Base-by-base conservation (phyloP, 1,139 yeast species). In the Suhomyces kunorum region DNA sequence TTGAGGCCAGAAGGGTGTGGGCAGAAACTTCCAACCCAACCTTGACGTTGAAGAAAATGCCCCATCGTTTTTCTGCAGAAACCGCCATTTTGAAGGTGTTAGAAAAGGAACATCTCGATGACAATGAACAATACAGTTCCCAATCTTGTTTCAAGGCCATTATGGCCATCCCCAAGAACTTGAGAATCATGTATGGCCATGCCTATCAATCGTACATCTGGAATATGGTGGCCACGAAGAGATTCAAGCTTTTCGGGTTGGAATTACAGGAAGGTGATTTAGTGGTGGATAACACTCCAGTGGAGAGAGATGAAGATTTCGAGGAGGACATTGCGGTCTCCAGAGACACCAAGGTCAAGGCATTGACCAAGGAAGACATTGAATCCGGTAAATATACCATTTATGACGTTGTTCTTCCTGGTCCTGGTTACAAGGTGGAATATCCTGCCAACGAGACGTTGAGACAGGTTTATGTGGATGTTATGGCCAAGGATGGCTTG, bases 171-270 rank as follows among this genome's bases (percentile, higher is more conserved):
- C 98, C 98, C 30, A 78, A 96, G 61, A 90, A 90, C 58, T 71
- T 94, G 58, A 75, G 96, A 56, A 80, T 89, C 47, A 92, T 94
- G 95, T 94, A 94, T 58, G 96, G 85, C 2, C 99, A 94, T 64
- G 96, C 98, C 2, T 94, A 94, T 59, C 98, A 94, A 64, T 88
- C 97, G 47, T 92, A 83, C 55, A 78, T 94, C 30, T 94, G 98
- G 99, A 94, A 94, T 57, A 60, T 74, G 43, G 95, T 84, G 16
- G 94, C 90, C 0, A 84, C 95, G 40, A 80, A 78, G 52, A 76
- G 98, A 58, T 71, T 89, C 38, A 80, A 78, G 52, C 59, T 81
- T 42, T 83, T 75, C 63, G 98, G 98, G 1, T 56, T 79, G 47
- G 63, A 74, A 23, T 79, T 86, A 19, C 83, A 85, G 40, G 83